These are phyloP conservation scores for Cucumis melo DNA, from an alignment of 306 rosid species.

Conservation along the genomic window DNA sequence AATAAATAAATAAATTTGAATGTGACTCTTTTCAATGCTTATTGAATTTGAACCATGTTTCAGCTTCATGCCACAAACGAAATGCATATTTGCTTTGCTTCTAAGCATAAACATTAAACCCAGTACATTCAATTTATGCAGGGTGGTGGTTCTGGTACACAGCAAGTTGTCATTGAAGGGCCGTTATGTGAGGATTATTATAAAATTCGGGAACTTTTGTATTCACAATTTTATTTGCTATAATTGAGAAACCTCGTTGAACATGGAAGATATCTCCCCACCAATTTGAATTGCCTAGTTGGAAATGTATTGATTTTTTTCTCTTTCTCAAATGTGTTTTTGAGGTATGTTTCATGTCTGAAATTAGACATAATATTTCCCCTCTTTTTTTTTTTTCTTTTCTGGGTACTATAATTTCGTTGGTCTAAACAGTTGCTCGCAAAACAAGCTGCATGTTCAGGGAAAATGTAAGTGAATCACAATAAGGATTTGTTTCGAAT, in stretches of 20 bases:
- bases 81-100: not conserved
- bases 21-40: not conserved
- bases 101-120: not conserved
- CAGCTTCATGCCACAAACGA: not conserved
- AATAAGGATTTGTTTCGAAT: too few relatives aligned
- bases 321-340: not conserved
- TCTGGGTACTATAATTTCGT: not conserved
- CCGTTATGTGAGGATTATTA: constrained; percentile 84
- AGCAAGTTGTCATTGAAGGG: constrained; percentile 84
- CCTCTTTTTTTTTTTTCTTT: not conserved
- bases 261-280: not conserved
- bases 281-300: not conserved
- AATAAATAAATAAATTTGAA: not conserved
- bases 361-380: not conserved
- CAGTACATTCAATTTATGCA: constrained; percentile 10
- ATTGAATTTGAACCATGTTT: not conserved
- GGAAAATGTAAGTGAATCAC: not conserved
- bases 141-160: constrained; percentile 86
- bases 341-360: not conserved
- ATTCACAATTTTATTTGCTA: constrained; percentile 77
- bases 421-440: not conserved
- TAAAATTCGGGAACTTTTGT: constrained; percentile 64
- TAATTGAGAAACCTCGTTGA: constrained; percentile 9
- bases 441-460: not conserved
- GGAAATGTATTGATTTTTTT: not conserved